phyloP scores from a whole-genome alignment of 1,284 basidiomycete species.

The Malassezia pachydermatis region DNA sequence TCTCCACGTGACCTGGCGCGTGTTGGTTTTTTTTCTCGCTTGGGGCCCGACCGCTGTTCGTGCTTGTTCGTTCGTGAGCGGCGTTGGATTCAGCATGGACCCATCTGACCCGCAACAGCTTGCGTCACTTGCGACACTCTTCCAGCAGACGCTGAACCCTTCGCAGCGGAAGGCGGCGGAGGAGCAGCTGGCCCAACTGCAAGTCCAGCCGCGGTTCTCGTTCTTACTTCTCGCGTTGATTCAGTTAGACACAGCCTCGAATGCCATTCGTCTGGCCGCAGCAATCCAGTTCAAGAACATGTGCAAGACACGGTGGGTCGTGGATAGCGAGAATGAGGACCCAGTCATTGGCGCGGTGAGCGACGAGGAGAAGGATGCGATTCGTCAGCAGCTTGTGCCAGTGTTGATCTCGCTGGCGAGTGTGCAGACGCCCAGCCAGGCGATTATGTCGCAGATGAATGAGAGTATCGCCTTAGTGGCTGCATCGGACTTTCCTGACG shows the following conservation, averaged over 20 bases:
- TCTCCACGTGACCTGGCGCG: background rate
- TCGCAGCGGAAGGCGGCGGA: slow-evolving; percentile 33
- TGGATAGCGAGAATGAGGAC: slow-evolving; percentile 28
- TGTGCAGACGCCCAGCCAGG: slow-evolving; percentile 24
- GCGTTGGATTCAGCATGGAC: slow-evolving; percentile 12
- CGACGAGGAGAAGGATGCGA: slow-evolving; percentile 56
- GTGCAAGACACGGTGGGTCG: slow-evolving; percentile 37
- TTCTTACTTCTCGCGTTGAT: slow-evolving; percentile 38
- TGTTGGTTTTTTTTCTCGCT: background rate
- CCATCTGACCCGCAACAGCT: slow-evolving; percentile 22
- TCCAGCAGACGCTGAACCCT: slow-evolving; percentile 39
- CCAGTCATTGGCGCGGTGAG: slow-evolving; percentile 9
- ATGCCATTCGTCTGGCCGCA: slow-evolving; percentile 37
- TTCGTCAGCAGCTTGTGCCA: slow-evolving; percentile 64
- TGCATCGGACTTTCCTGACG: slow-evolving; percentile 38
- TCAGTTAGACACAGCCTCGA: slow-evolving; percentile 22
- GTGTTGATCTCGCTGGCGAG: slow-evolving; percentile 63
- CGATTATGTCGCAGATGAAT: slow-evolving; percentile 36
- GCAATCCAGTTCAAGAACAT: slow-evolving; percentile 47
- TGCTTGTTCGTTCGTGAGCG: background rate
- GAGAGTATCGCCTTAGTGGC: slow-evolving; percentile 41
- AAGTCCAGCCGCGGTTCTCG: slow-evolving; percentile 32
- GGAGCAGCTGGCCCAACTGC: slow-evolving; percentile 29
- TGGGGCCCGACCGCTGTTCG: background rate
- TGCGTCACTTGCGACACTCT: slow-evolving; percentile 32